Conservation (phyloP, 345 rosid species). For the Eucalyptus shirleyi region DNA sequence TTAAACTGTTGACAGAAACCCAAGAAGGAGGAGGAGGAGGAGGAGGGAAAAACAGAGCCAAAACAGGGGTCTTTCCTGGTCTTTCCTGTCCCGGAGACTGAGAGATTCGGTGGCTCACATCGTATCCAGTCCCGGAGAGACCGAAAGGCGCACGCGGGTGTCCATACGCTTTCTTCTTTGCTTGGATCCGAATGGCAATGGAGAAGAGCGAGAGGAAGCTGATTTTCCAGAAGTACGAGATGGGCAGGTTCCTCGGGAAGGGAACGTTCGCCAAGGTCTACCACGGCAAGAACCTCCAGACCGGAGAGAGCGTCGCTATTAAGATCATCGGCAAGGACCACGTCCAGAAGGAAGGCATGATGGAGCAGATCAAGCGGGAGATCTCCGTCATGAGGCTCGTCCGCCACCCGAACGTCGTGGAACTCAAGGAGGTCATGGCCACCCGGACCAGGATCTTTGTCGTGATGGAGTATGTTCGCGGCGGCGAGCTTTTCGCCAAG, state of each 20-base stretch:
- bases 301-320: conserved; percentile 53
- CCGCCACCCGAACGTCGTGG: conserved; percentile 64
- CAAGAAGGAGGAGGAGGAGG: not conserved
- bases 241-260: conserved; percentile 58
- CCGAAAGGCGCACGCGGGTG: not conserved
- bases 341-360: conserved; percentile 46
- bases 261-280: conserved; percentile 86
- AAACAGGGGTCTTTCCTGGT: not conserved
- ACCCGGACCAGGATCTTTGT: conserved; percentile 55
- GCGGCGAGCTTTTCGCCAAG: conserved; percentile 69
- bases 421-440: conserved; percentile 72
- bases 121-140: not conserved
- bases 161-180: not conserved
- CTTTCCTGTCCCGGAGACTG: not conserved
- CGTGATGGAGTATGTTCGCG: conserved; percentile 68
- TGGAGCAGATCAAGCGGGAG: conserved; percentile 62
- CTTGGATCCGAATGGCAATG: not conserved
- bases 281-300: conserved; percentile 31
- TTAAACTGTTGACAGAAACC: not conserved
- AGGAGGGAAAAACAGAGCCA: not conserved
- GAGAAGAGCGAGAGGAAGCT: conserved; percentile 6
- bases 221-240: conserved; percentile 51
- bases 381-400: conserved; percentile 74
- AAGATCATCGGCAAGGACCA: conserved; percentile 51
- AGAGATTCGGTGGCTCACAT: not conserved